Base-by-base conservation (phyloP, 208 protist species). In the Trypanosoma congolense region DNA sequence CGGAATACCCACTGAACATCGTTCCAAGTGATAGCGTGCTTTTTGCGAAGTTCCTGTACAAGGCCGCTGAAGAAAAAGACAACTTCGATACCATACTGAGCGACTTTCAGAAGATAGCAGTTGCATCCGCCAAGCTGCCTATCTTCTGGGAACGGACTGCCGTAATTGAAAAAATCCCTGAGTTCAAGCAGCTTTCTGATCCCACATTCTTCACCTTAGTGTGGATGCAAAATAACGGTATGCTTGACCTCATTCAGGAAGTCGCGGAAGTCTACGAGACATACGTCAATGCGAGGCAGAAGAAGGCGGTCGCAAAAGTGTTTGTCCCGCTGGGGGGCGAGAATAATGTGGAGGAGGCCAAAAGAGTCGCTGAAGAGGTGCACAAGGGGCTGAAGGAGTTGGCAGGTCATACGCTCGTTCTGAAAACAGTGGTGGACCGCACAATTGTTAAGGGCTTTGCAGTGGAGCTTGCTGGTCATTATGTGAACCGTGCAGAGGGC, bases 191-290 rank as follows among this genome's bases (percentile, higher is more conserved):
- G 10, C 69, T 95, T 10, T 83, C 80, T 19, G 79, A 86, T 38
- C 72, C 84, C 25, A 88, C 71, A 19, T 68, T 71, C 47, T 95
- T 95, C 68, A 90, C 86, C 22, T 67, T 95, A 21, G 76, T 89
- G 51, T 95, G 89, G 89, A 95, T 95, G 89, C 83, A 93, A 73
- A 87, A 73, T 65, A 92, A 91, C 60, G 83, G 81, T 50, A 88
- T 91, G 81, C 64, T 95, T 43, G 89, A 93, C 48, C 64, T 82
- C 38, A 77, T 95, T 52, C 61, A 79, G 16, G 80, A 88, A 38
- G 85, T 95, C 26, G 73, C 76, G 10, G 77, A 84, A 44, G 74
- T 87, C n/a, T 95, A 88, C 66, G 85, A 87, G 65, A 77, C 82
- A 19, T 93, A 90, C 66, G 84, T 90, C 22, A 93, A 92, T 60